Evolutionary conservation across 1,284 basidiomycete species (phyloP).

Genomic region (Schizophyllum amplum): DNA sequence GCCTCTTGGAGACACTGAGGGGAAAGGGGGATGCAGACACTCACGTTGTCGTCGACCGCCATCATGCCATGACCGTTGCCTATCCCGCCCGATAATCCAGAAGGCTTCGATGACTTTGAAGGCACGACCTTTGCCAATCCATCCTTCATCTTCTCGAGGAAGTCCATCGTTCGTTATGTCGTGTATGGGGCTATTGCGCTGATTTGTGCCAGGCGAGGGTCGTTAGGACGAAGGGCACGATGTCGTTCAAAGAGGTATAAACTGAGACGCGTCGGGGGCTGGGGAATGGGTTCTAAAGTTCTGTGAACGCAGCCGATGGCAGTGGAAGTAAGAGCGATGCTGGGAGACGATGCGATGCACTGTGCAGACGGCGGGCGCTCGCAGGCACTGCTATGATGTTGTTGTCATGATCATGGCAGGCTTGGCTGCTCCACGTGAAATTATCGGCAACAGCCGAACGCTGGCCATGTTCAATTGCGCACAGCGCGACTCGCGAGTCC

Average conservation of each 20-base stretch:
- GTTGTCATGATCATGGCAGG: neutral
- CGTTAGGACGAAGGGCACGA: neutral
- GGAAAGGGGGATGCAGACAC: constrained; percentile 20
- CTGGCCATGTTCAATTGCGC: neutral
- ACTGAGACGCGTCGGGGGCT: neutral
- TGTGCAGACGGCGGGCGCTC: neutral
- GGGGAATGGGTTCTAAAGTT: neutral
- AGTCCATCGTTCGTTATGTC: constrained; percentile 11
- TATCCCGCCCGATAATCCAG: constrained; percentile 42
- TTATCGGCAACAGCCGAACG: neutral
- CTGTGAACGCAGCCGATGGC: neutral
- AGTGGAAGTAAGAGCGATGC: neutral
- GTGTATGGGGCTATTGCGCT: neutral
- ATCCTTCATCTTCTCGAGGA: constrained; percentile 23
- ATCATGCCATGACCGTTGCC: constrained; percentile 46
- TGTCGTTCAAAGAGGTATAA: neutral
- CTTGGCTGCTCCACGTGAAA: neutral
- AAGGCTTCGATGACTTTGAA: constrained; percentile 24
- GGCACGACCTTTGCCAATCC: constrained; percentile 30
- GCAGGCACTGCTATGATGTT: neutral
- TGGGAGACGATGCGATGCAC: neutral
- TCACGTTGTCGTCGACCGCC: constrained; percentile 63
- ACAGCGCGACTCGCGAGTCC: no score
- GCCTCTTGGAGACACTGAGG: constrained; percentile 8
- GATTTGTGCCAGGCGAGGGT: neutral